These are phyloP conservation scores for Spathaspora passalidarum DNA, from an alignment of 805 yeast genomes.

Conservation along the genomic window DNA sequence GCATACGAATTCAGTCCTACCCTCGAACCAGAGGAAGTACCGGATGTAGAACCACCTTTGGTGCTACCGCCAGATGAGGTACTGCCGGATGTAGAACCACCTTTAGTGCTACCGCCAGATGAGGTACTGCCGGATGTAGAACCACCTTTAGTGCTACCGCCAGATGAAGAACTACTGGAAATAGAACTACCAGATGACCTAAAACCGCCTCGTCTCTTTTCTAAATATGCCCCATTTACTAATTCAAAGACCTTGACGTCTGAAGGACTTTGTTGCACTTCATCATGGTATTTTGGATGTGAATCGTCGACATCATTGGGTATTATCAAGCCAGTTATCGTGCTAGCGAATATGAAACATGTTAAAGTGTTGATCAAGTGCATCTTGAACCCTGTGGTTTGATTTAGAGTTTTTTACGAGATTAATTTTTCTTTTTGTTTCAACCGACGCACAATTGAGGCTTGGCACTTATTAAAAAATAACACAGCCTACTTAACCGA, in stretches of 20 bases:
- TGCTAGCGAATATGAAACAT: not conserved
- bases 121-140: too few species aligned
- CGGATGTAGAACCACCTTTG: slow-evolving; percentile 4
- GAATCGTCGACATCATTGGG: not conserved
- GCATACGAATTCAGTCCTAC: not conserved
- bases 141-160: not conserved
- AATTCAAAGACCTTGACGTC: not conserved
- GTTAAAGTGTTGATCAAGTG: not conserved
- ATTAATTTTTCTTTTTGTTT: not conserved
- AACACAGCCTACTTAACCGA: not conserved
- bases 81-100: not conserved
- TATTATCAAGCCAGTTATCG: not conserved
- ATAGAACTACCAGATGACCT: not conserved
- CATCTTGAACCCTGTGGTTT: not conserved
- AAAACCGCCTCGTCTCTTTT: slow-evolving; percentile 1
- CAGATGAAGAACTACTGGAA: too few species aligned
- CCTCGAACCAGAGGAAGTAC: slow-evolving; percentile 2
- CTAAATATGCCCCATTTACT: not conserved
- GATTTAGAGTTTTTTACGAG: not conserved
- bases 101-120: not conserved
- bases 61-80: not conserved
- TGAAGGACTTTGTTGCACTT: not conserved
- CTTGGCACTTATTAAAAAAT: not conserved
- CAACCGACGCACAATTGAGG: not conserved
- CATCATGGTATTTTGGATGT: not conserved